Conservation (phyloP, 495 filamentous ascomycete genomes). For the Penicillium bialowiezense region DNA sequence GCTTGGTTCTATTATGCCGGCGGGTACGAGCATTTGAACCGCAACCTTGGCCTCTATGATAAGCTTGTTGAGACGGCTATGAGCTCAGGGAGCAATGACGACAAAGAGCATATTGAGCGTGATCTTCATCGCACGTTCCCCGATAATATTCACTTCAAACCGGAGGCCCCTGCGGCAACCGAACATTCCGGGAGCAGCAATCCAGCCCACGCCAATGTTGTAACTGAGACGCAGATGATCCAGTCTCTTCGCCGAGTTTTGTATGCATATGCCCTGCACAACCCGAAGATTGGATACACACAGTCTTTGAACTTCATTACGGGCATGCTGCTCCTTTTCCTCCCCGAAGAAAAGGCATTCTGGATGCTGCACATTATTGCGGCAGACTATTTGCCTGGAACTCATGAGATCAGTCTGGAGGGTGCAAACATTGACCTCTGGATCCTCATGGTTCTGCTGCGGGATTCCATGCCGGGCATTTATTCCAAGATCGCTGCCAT, state of each 20-base stretch:
- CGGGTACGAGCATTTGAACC: slow-evolving; percentile 70
- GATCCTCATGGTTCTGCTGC: slow-evolving; percentile 82
- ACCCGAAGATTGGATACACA: slow-evolving; percentile 89
- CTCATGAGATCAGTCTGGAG: slow-evolving; percentile 88
- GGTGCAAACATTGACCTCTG: slow-evolving; percentile 93
- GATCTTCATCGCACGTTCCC: slow-evolving; percentile 95
- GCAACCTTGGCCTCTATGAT: slow-evolving; percentile 71
- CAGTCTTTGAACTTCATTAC: slow-evolving; percentile 97
- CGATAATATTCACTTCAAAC: slow-evolving; percentile 90
- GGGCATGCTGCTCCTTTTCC: slow-evolving; percentile 90
- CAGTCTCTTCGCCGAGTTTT: slow-evolving; percentile 79
- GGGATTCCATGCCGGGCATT: slow-evolving; percentile 78
- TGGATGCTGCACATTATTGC: slow-evolving; percentile 95
- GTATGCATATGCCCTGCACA: slow-evolving; percentile 84
- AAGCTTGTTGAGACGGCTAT: slow-evolving; percentile 62
- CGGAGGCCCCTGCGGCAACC: slow-evolving; percentile 45
- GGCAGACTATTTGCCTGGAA: slow-evolving; percentile 81
- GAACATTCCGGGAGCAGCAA: slow-evolving; percentile 29
- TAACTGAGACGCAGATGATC: slow-evolving; percentile 73
- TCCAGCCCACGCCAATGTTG: slow-evolving; percentile 29
- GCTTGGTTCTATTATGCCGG: slow-evolving; percentile 99
- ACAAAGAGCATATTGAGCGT: slow-evolving; percentile 90
- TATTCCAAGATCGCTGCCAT: slow-evolving; percentile 87
- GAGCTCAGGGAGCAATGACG: slow-evolving; percentile 59
- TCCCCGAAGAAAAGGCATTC: slow-evolving; percentile 88